phyloP scores from a whole-genome alignment of 75 land plant species.

The Pinus albicaulis region DNA sequence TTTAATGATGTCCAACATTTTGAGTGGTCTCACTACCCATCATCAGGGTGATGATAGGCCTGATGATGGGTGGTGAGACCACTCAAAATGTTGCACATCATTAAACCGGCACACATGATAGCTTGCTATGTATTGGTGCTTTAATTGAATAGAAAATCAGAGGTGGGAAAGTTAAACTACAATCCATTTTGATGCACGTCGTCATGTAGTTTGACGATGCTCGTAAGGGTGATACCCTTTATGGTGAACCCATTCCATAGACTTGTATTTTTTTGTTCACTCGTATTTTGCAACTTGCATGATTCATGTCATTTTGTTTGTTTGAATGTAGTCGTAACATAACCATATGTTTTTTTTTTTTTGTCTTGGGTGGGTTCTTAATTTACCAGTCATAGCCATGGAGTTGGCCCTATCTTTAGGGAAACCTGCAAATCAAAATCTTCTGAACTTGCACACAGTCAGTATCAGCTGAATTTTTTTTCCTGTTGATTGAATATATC shows the following conservation, averaged over 20 bases:
- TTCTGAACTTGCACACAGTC: constrained; percentile 73
- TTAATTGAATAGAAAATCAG: constrained; percentile 52
- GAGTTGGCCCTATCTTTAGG: constrained; percentile 86
- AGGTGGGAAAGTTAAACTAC: constrained; percentile 79
- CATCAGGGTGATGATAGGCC: too few relatives aligned
- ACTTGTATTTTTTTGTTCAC: background rate
- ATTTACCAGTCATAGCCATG: constrained; percentile 52
- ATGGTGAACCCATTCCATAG: constrained; percentile 41
- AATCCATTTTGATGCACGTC: constrained; percentile 59
- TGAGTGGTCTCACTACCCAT: too few relatives aligned
- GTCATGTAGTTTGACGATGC: constrained; percentile 63
- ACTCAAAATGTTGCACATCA: too few relatives aligned
- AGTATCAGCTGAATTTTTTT: background rate
- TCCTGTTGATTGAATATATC: background rate
- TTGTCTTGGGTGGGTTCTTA: background rate
- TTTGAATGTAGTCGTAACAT: background rate
- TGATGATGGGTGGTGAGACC: too few relatives aligned
- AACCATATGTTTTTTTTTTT: background rate
- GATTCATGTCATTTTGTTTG: background rate
- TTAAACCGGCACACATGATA: too few relatives aligned
- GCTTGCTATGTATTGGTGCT: background rate
- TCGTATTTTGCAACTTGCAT: background rate
- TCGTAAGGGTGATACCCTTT: constrained; percentile 88
- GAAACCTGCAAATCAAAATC: constrained; percentile 61
- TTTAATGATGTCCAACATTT: too few relatives aligned